A percentile compares a stretch with the other conserved stretches of the same genome.
Evolutionary conservation across 2,329 filamentous ascomycete genomes (phyloP).

Genomic region (Bipolaris zeicola): DNA sequence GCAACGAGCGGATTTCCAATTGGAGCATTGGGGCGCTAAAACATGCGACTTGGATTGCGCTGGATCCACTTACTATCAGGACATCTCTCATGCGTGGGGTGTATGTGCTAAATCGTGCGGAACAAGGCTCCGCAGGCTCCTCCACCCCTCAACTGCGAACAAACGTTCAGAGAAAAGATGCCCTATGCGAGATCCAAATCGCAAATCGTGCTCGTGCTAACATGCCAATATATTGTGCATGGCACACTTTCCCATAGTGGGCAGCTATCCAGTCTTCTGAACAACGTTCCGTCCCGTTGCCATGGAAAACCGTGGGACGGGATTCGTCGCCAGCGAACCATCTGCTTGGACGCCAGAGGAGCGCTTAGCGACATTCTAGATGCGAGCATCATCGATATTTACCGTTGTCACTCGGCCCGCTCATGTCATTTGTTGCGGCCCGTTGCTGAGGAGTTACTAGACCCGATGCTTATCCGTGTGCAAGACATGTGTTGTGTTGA

Average conservation of each 20-base stretch:
- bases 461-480: not conserved
- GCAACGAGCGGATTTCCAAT: slow-evolving; percentile 5
- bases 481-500: slow-evolving; percentile 1
- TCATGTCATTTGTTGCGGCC: slow-evolving; percentile 3
- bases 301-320: not conserved
- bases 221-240: not conserved
- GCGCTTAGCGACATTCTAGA: not conserved
- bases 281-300: not conserved
- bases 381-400: slow-evolving; percentile 16
- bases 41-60: not conserved
- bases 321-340: not conserved
- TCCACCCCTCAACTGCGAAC: not conserved
- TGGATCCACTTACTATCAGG: not conserved
- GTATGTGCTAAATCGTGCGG: not conserved
- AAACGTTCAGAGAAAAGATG: not conserved
- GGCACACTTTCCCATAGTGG: not conserved
- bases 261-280: not conserved
- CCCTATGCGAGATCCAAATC: not conserved
- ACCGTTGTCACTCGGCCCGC: slow-evolving; percentile 11
- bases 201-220: not conserved
- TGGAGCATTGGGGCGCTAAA: slow-evolving; percentile 1
- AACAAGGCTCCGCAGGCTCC: not conserved
- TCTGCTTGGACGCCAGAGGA: not conserved
- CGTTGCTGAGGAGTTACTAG: slow-evolving; percentile 1
- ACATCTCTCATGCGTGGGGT: not conserved